phyloP scores from a whole-genome alignment of 2,329 filamentous ascomycete species.

The Calycina herbarum region DNA sequence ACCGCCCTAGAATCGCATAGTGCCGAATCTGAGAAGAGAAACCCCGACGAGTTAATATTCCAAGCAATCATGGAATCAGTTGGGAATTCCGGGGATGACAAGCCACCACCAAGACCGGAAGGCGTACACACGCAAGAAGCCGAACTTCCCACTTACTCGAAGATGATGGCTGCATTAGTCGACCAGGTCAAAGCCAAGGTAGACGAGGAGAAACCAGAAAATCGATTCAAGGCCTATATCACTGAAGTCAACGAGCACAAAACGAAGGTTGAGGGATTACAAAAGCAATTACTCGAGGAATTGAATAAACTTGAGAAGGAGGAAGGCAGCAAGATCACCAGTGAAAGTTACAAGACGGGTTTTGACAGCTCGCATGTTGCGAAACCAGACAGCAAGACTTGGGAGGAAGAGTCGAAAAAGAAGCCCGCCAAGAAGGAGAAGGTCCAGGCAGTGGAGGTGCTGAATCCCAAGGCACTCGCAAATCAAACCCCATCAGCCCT shows the following conservation, averaged over 20 bases:
- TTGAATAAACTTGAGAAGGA: slow-evolving; percentile 81
- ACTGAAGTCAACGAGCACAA: slow-evolving; percentile 76
- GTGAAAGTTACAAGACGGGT: slow-evolving; percentile 81
- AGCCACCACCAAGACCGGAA: slow-evolving; percentile 71
- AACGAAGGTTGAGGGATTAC: slow-evolving; percentile 74
- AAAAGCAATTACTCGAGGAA: slow-evolving; percentile 72
- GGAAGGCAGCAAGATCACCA: slow-evolving; percentile 88
- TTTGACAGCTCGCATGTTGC: slow-evolving; percentile 83
- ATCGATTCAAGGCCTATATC: slow-evolving; percentile 74
- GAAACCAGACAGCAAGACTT: slow-evolving; percentile 10
- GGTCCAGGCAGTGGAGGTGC: slow-evolving; percentile 63
- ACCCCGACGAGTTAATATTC: slow-evolving; percentile 82
- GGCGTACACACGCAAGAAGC: slow-evolving; percentile 76
- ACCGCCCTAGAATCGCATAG: slow-evolving; percentile 73
- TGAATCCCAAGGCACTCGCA: slow-evolving; percentile 64
- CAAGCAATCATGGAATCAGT: slow-evolving; percentile 83
- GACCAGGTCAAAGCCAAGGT: slow-evolving; percentile 83
- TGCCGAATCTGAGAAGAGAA: slow-evolving; percentile 61
- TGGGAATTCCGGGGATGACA: slow-evolving; percentile 69
- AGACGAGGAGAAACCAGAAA: slow-evolving; percentile 68
- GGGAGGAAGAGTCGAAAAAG: slow-evolving; percentile 18
- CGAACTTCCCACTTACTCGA: slow-evolving; percentile 78
- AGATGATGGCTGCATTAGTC: slow-evolving; percentile 97
- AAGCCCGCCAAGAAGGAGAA: slow-evolving; percentile 41
- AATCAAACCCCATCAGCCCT: slow-evolving; percentile 40